Percentiles rank a stretch among this genome's conserved stretches.
Evolutionary conservation across 495 filamentous ascomycete genomes (phyloP).

Genomic region (Penicillium flavigenum): DNA sequence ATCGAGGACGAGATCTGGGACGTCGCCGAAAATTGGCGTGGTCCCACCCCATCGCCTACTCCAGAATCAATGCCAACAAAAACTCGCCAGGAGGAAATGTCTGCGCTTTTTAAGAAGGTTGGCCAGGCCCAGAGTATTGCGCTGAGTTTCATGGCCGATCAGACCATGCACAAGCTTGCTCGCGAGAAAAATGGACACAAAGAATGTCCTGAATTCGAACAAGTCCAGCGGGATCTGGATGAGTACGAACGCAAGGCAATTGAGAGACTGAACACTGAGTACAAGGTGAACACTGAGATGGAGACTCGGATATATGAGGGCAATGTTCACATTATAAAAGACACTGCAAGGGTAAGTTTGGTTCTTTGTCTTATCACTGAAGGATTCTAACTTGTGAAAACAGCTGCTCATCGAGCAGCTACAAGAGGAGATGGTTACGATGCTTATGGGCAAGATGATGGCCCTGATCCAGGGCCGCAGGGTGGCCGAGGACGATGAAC

Average conservation of each 20-base stretch:
- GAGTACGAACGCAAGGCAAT: conserved; percentile 21
- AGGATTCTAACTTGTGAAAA: conserved; percentile 8
- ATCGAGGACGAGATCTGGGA: conserved; percentile 38
- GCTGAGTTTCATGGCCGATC: conserved; percentile 39
- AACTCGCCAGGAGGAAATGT: conserved; percentile 43
- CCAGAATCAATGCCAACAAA: conserved; percentile 38
- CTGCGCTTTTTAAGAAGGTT: conserved; percentile 43
- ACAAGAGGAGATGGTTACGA: conserved; percentile 39
- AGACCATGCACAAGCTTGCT: conserved; percentile 38
- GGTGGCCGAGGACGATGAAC: conserved; percentile 49
- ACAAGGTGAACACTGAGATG: conserved; percentile 31
- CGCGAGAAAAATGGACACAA: conserved; percentile 45
- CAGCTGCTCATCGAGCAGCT: conserved; percentile 32
- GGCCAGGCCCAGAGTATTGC: conserved; percentile 42
- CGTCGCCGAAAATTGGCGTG: conserved; percentile 24
- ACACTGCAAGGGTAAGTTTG: conserved; percentile 32
- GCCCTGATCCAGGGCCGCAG: conserved; percentile 38
- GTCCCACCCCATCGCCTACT: conserved; percentile 40
- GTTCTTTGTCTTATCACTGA: conserved; percentile 4
- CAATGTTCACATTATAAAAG: conserved; percentile 30
- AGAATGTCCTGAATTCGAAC: conserved; percentile 42
- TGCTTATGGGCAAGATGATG: conserved; percentile 45
- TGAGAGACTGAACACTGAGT: conserved; percentile 26
- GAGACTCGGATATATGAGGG: conserved; percentile 30
- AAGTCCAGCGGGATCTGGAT: conserved; percentile 29